These are phyloP conservation scores for Agaricus sinodeliciosus DNA, from an alignment of 768 basidiomycete genomes.

Conservation along the genomic window DNA sequence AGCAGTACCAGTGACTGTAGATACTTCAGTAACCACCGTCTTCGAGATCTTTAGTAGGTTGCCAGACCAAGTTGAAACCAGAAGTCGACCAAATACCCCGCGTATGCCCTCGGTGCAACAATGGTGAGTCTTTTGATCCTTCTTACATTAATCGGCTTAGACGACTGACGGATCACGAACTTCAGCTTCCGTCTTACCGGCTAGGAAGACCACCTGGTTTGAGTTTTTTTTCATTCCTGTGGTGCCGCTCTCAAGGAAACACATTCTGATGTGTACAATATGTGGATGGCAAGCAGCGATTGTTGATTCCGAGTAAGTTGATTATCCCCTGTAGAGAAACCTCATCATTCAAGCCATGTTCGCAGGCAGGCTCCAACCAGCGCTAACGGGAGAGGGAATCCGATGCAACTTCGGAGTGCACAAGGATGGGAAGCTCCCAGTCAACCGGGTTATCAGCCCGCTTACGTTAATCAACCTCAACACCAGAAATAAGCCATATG, in stretches of 20 bases:
- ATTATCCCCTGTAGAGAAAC: background rate
- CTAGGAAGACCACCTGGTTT: constrained; percentile 67
- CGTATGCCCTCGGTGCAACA: constrained; percentile 68
- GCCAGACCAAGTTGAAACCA: constrained; percentile 52
- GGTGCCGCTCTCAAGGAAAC: constrained; percentile 53
- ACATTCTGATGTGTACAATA: constrained; percentile 65
- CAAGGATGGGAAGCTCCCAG: constrained; percentile 24
- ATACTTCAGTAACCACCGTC: constrained; percentile 1
- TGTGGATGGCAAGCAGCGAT: constrained; percentile 58
- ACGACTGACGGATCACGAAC: constrained; percentile 5
- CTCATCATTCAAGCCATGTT: background rate
- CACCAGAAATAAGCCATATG: constrained; percentile 7
- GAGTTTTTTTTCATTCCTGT: constrained; percentile 72
- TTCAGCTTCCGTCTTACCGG: constrained; percentile 52
- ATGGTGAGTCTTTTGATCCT: constrained; percentile 38
- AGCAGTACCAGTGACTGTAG: constrained; percentile 1
- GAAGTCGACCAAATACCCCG: constrained; percentile 45
- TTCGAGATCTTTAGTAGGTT: constrained; percentile 45
- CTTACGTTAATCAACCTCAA: constrained; percentile 24
- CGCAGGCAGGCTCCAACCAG: constrained; percentile 1
- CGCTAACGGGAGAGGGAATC: background rate
- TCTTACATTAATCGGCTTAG: background rate
- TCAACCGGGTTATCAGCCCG: constrained; percentile 35
- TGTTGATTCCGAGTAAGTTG: constrained; percentile 36
- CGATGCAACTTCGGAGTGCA: constrained; percentile 14